Evolutionary conservation across 2,329 filamentous ascomycete genomes (phyloP).

Genomic region (Alternaria triticimaculans): DNA sequence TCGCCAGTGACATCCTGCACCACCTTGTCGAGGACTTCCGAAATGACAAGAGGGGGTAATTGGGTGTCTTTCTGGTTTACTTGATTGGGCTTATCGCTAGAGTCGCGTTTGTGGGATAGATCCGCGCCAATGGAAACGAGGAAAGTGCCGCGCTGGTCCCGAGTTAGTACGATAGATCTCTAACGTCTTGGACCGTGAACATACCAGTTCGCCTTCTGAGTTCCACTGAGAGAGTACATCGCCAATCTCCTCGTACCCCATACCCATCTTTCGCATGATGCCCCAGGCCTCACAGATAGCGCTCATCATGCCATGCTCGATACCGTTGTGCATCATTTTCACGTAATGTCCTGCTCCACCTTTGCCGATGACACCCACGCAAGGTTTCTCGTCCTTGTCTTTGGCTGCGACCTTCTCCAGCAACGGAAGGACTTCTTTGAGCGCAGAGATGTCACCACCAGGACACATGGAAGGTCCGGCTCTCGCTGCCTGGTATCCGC

Average conservation of each 20-base stretch:
- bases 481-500: slow-evolving; percentile 72
- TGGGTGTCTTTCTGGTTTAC: slow-evolving; percentile 21
- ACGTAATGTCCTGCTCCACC: slow-evolving; percentile 73
- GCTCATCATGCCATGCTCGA: slow-evolving; percentile 75
- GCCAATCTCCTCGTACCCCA: slow-evolving; percentile 67
- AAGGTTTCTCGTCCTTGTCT: slow-evolving; percentile 64
- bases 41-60: slow-evolving; percentile 58
- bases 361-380: slow-evolving; percentile 66
- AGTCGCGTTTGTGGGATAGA: slow-evolving; percentile 62
- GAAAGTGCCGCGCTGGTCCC: slow-evolving; percentile 60
- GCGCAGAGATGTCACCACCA: slow-evolving; percentile 63
- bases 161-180: background rate
- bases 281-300: slow-evolving; percentile 70
- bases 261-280: slow-evolving; percentile 65
- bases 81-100: slow-evolving; percentile 5
- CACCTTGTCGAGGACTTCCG: slow-evolving; percentile 71
- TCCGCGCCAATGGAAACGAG: slow-evolving; percentile 68
- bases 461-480: slow-evolving; percentile 72
- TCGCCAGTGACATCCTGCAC: slow-evolving; percentile 71
- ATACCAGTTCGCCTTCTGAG: slow-evolving; percentile 61
- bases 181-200: background rate
- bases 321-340: slow-evolving; percentile 79
- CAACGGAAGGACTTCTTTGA: slow-evolving; percentile 67
- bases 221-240: slow-evolving; percentile 68
- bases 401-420: slow-evolving; percentile 68